Evolutionary conservation across 129 eudicot genomes (phyloP), one percentile per base, ranked within the genome.

Genomic region (Flaveria sonorensis): DNA sequence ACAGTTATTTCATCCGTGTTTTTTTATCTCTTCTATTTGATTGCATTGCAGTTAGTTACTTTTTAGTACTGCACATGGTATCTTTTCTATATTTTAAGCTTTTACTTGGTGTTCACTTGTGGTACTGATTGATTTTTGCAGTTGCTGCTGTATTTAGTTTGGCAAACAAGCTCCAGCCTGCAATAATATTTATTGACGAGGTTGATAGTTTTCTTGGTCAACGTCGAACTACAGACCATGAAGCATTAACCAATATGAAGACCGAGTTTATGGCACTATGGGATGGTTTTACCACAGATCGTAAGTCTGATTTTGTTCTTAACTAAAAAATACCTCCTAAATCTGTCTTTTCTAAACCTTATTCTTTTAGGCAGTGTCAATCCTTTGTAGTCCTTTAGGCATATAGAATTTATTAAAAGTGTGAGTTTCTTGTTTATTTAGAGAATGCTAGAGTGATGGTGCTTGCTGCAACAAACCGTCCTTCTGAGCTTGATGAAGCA

Each of bases 251-350:
- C 60, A 92, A 90, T 60, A 92, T 92, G 96, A 92, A 92, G 72
- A 92, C 96, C 0, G 96, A 90, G 87, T 92, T 92, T 79, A 92
- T 92, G 98, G 87, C 96, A 63, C 64, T 92, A 76, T 90, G 95
- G 96, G 96, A 90, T 83, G 98, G 98, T 63, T 92, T 92, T 79
- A 90, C 96, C 62, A 92, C 98, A 39, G 96, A 92, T 69, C 92
- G 96, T 92, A 80, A 75, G 98, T 84, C 40, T 19, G 51, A 11
- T 1, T n/a, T 7, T 63, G 8, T 24, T 24, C 8, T 24, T 4
- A 21, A 21, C 0, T 24, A 24, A 16, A 56, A 30, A 8, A 30
- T 30, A 16, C 14, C 23, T 1, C 16, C 21, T 2, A 21, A 43
- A 60, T 63, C 47, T 2, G 14, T 43, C 26, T 78, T 21, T 60